Base-by-base conservation (phyloP, 129 eudicot species). In the Flaveria ramosissima region DNA sequence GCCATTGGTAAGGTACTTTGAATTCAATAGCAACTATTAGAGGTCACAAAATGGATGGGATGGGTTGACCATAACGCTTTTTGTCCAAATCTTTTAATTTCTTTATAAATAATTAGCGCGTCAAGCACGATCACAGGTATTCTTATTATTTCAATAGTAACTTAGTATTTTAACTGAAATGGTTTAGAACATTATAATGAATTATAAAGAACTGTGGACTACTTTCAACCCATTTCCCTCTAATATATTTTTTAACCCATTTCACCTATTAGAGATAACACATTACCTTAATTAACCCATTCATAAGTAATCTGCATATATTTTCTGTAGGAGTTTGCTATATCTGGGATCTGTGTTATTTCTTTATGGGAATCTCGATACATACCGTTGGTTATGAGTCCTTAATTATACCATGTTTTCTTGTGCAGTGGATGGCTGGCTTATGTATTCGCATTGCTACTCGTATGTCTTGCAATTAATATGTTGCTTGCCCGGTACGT, bases 401-500 rank as follows among this genome's bases (percentile, higher is more conserved):
- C 72, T 48, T 63, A 64, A 62, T 26, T 36, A 67, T 52, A 16
- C n/a, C 23, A 59, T 39, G 9, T 71, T 70, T 10, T 36, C 39
- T 52, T 71, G 74, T 55, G 73, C 87, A 93, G 98, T 74, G 98
- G 92, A 77, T 93, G 98, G 97, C 77, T 89, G 23, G 68, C 88
- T 68, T 90, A 93, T 79, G 82, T 82, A 13, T 68, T 89, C 53
- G 91, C 95, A 19, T 64, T 84, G 43, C 63, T 88, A 50, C 80
- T 88, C 70, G 65, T 78, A 43, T 76, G 76, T 64, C 30, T 82
- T 72, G 97, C 93, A 6, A 71, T 84, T 39, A 90, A 83, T 77
- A 85, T 89, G 91, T 51, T 93, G 71, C 64, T 89, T 70, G 82
- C 89, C 8, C 84, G 88, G 57, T 79, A 51, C 47, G 74, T 66